phyloP scores from a whole-genome alignment of 108 stramenopile genomes.

The Discostella pseudostelligera region DNA sequence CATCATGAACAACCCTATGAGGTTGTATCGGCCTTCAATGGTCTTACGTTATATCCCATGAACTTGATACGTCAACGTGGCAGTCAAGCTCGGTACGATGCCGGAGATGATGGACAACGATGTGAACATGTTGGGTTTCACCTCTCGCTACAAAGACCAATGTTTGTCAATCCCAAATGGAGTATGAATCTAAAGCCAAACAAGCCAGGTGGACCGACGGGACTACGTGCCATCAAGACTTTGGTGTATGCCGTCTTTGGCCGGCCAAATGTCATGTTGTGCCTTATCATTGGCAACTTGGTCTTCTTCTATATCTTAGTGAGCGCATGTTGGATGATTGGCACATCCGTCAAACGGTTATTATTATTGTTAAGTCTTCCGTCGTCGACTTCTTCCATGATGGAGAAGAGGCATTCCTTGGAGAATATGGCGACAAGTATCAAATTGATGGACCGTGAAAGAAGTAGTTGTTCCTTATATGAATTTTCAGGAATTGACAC shows the following conservation, averaged over 20 bases:
- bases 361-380: constrained; percentile 13
- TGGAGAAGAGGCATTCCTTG: background rate
- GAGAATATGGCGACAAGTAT: background rate
- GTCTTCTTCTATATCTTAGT: constrained; percentile 34
- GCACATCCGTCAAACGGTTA: constrained; percentile 28
- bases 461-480: constrained; percentile 12
- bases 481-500: constrained; percentile 19
- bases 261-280: constrained; percentile 35
- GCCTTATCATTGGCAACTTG: constrained; percentile 23
- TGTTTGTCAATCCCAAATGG: constrained; percentile 63
- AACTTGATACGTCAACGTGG: constrained; percentile 31
- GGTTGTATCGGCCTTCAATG: constrained; percentile 50
- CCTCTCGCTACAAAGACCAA: constrained; percentile 29
- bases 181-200: constrained; percentile 47
- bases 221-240: constrained; percentile 43
- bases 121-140: constrained; percentile 63
- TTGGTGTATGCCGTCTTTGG: constrained; percentile 36
- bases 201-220: constrained; percentile 59
- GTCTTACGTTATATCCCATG: constrained; percentile 50
- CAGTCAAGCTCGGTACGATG: constrained; percentile 40
- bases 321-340: constrained; percentile 29
- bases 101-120: constrained; percentile 50
- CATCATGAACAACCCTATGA: constrained; percentile 31
- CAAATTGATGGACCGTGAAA: background rate
- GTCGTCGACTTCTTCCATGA: background rate